A percentile compares a stretch with the other conserved stretches of the same genome.
phyloP scores from a whole-genome alignment of 345 rosid genomes.

The Odontarrhena argentea region DNA sequence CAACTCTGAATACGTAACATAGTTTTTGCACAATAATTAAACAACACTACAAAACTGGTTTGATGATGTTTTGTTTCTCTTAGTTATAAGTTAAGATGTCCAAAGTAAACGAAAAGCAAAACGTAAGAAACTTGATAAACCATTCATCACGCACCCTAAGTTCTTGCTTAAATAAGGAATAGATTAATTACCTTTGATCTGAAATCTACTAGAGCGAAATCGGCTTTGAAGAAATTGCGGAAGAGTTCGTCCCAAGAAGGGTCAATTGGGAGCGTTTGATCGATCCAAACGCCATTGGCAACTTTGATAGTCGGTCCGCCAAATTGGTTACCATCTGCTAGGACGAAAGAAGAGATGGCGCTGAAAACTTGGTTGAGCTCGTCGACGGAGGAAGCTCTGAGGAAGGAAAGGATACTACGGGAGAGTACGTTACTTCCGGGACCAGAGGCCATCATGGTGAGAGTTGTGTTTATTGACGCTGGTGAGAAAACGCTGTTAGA shows the following conservation, averaged over 20 bases:
- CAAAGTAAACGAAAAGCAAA: too few relatives aligned
- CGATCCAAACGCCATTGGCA: slow-evolving; percentile 15
- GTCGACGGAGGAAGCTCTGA: neutral
- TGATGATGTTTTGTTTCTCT: neutral
- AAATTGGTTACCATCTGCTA: neutral
- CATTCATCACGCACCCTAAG: too few relatives aligned
- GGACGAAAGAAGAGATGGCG: neutral
- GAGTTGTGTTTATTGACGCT: too few relatives aligned
- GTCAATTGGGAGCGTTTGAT: slow-evolving; percentile 3
- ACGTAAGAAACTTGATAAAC: too few relatives aligned
- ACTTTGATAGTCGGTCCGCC: slow-evolving; percentile 15
- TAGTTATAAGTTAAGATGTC: too few relatives aligned
- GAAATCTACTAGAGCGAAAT: slow-evolving; percentile 5
- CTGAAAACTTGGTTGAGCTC: neutral
- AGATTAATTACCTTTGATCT: neutral
- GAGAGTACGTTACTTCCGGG: too few relatives aligned
- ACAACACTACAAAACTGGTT: neutral
- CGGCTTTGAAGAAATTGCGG: slow-evolving; percentile 6
- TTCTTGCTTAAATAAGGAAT: too few relatives aligned
- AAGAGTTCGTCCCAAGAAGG: neutral
- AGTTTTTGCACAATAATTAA: too few relatives aligned
- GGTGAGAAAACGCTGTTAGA: too few relatives aligned
- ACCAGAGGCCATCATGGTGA: too few relatives aligned
- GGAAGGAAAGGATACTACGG: too few relatives aligned
- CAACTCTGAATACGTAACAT: too few relatives aligned